Percentiles rank a stretch among this genome's conserved stretches.
phyloP scores from a whole-genome alignment of 805 yeast genomes.

The Lipomyces kockii region DNA sequence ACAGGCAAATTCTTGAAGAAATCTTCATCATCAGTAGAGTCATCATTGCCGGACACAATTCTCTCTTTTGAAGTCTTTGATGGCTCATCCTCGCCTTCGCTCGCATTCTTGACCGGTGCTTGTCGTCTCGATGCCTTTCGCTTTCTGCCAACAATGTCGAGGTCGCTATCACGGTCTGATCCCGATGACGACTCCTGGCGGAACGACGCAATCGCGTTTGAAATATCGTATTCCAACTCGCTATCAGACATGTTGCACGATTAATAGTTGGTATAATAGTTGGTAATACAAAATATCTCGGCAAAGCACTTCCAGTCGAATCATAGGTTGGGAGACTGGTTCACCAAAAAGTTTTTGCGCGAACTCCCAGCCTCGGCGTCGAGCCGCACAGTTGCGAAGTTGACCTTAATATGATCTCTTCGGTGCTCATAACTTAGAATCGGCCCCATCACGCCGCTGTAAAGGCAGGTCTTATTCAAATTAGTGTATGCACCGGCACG shows the following conservation, averaged over 20 bases:
- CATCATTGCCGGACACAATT: conserved; percentile 47
- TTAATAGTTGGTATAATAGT: background rate
- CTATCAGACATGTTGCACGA: conserved; percentile 31
- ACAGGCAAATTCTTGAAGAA: conserved; percentile 44
- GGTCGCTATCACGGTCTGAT: conserved; percentile 23
- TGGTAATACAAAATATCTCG: no score
- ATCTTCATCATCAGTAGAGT: conserved; percentile 50
- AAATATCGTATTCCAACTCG: conserved; percentile 32
- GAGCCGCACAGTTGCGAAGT: background rate
- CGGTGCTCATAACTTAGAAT: no score
- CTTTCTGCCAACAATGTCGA: conserved; percentile 7
- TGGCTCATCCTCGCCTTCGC: background rate
- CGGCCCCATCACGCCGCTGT: no score
- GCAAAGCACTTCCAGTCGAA: background rate
- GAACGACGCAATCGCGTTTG: conserved; percentile 29
- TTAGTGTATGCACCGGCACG: background rate
- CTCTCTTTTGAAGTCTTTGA: conserved; percentile 36
- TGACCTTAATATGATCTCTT: no score
- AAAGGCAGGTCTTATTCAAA: background rate
- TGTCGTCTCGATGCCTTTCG: background rate
- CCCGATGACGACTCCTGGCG: conserved; percentile 8
- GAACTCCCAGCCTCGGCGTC: background rate
- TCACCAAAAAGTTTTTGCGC: background rate
- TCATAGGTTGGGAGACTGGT: background rate
- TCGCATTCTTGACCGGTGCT: conserved; percentile 2